Base-by-base conservation (phyloP, 2,329 filamentous ascomycete species). In the Colletotrichum chrysophilum region DNA sequence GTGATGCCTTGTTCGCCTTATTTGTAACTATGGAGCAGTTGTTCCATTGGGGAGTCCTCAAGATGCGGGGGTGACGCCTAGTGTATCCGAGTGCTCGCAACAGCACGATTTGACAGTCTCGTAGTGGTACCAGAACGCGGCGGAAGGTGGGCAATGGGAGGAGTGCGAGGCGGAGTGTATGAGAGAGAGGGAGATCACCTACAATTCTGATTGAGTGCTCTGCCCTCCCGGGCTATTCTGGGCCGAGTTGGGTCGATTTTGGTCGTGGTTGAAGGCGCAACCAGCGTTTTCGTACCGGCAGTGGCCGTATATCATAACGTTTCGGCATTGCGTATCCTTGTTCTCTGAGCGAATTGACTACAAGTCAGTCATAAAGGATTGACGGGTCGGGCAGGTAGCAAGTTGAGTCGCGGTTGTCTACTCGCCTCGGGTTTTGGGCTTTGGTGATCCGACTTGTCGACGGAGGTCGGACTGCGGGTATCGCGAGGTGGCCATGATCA, bases 211-310 rank as follows among this genome's bases (percentile, higher is more conserved):
- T 81, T 88, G 88, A 75, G 81, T 81, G 43, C 28, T 71, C 68
- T 75, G 67, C 28, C 70, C 43, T n/a, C 71, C 55, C 6, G 70
- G 74, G 60, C 64, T 76, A 48, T 78, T 77, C 52, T 72, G 66
- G 55, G 70, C 78, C 34, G 77, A 75, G 43, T 81, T 84, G 72
- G 82, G 86, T 85, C 93, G 95, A 79, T 91, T 89, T 75, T 92
- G 91, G 79, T 97, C 95, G 86, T 98, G 96, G 82, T 96, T 97
- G 86, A 97, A 98, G 78, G 94, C 93, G 86, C 96, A 98, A 86
- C 95, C 95, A 86, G 95, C 93, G 82, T 97, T 95, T 87, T 97
- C 95, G 85, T 96, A 98, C 78, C 95, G 94, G 85, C 96, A 98
- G 85, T 96, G 94, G 71, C 96, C 96, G 84, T 98, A 98, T 80